Conservation (phyloP, 1,284 basidiomycete species). For the Tylopilus sp. region DNA sequence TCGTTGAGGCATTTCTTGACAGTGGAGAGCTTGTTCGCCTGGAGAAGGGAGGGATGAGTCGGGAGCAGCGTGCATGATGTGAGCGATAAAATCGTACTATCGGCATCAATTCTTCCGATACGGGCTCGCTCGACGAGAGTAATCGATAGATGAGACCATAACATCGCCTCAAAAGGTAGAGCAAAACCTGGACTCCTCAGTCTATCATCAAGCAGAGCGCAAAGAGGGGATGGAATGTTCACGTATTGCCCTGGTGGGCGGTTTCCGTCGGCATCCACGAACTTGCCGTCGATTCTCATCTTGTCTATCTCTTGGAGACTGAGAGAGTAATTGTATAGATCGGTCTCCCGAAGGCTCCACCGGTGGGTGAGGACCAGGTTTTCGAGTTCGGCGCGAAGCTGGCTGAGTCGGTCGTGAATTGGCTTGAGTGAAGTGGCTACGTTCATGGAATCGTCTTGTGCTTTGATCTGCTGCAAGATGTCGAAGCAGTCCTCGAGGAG, state of each 20-base stretch:
- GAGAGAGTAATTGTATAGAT: constrained; percentile 91
- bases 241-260: constrained; percentile 90
- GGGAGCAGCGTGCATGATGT: background rate
- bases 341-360: constrained; percentile 97
- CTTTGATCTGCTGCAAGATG: constrained; percentile 93
- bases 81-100: constrained; percentile 55
- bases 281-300: constrained; percentile 96
- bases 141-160: constrained; percentile 95
- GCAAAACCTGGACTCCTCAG: constrained; percentile 60
- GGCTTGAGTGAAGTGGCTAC: constrained; percentile 87
- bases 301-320: constrained; percentile 96
- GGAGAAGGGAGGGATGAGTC: background rate
- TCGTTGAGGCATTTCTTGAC: constrained; percentile 97
- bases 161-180: constrained; percentile 91
- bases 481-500: constrained; percentile 97
- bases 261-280: constrained; percentile 92
- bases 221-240: constrained; percentile 29
- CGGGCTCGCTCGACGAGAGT: constrained; percentile 96
- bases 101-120: constrained; percentile 98
- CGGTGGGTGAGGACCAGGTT: constrained; percentile 91
- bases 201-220: background rate
- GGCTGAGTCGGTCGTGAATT: constrained; percentile 89
- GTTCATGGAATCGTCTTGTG: constrained; percentile 89
- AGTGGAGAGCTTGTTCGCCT: constrained; percentile 92
- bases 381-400: constrained; percentile 86